Evolutionary conservation across 1,139 yeast genomes (phyloP).

Genomic region (Geotrichum cucujoidarum): DNA sequence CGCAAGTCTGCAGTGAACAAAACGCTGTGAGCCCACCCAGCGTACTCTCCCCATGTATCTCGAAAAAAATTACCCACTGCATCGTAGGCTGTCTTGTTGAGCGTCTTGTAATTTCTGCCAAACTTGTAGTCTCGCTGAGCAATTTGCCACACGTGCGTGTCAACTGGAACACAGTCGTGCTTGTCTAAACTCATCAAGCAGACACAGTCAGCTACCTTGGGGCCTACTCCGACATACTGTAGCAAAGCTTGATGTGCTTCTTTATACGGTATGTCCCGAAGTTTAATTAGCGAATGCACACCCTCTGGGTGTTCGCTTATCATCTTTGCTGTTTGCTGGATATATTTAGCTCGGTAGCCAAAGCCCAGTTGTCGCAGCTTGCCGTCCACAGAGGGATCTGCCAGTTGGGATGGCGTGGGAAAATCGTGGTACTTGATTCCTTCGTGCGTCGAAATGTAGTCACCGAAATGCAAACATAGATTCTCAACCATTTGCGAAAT

Average conservation of each 20-base stretch:
- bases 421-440: slow-evolving; percentile 64
- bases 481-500: slow-evolving; percentile 90
- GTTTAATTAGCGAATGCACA: slow-evolving; percentile 15
- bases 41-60: slow-evolving; percentile 78
- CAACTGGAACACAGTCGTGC: slow-evolving; percentile 88
- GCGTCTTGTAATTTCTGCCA: slow-evolving; percentile 41
- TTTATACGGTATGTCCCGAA: slow-evolving; percentile 47
- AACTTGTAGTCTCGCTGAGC: slow-evolving; percentile 76
- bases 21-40: slow-evolving; percentile 98
- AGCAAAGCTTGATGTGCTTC: slow-evolving; percentile 62
- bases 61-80: slow-evolving; percentile 59
- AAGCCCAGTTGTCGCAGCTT: slow-evolving; percentile 60
- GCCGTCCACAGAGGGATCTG: slow-evolving; percentile 42
- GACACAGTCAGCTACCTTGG: slow-evolving; percentile 95
- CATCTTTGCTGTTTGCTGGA: slow-evolving; percentile 65
- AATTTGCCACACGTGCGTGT: slow-evolving; percentile 92
- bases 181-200: slow-evolving; percentile 88
- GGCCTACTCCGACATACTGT: slow-evolving; percentile 85
- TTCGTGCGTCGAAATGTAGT: slow-evolving; percentile 49
- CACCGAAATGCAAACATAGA: slow-evolving; percentile 69
- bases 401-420: slow-evolving; percentile 57
- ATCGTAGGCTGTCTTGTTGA: slow-evolving; percentile 56
- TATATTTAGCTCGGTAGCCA: slow-evolving; percentile 90
- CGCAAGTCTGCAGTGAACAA: slow-evolving; percentile 78
- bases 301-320: slow-evolving; percentile 36